Conservation (phyloP, 2,329 filamentous ascomycete genomes). For the Neonectria sp. region DNA sequence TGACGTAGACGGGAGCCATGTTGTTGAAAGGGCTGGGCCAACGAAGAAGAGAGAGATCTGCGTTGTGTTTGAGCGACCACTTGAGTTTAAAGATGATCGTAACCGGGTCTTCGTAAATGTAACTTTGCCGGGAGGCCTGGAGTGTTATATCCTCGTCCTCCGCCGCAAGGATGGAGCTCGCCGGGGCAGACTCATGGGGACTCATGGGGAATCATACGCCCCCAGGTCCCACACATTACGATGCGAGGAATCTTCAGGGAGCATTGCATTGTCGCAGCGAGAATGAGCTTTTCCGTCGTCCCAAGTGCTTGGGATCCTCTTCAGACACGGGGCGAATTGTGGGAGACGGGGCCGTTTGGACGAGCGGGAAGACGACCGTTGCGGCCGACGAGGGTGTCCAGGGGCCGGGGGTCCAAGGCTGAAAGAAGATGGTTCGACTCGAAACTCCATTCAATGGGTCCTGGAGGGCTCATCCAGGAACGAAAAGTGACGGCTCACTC, state of each 20-base stretch:
- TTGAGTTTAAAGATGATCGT: constrained; percentile 28
- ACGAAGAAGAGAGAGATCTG: constrained; percentile 6
- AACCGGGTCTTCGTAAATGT: constrained; percentile 13
- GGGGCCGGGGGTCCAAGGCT: constrained; percentile 32
- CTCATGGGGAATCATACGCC: constrained; percentile 13
- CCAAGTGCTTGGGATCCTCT: constrained; percentile 17
- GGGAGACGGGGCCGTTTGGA: neutral
- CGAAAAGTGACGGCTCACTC: constrained; percentile 44
- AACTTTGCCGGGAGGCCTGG: constrained; percentile 25
- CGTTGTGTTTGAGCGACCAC: constrained; percentile 27
- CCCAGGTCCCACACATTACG: constrained; percentile 29
- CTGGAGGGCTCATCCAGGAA: constrained; percentile 9
- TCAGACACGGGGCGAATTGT: constrained; percentile 14
- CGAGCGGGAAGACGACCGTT: constrained; percentile 28
- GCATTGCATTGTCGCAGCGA: neutral
- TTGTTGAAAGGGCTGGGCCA: neutral
- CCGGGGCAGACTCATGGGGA: constrained; percentile 17
- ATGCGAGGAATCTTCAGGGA: constrained; percentile 28
- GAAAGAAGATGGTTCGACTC: constrained; percentile 41
- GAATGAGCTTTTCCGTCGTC: constrained; percentile 6
- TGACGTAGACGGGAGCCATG: constrained; percentile 69
- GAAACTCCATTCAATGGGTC: constrained; percentile 15
- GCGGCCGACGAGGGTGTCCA: constrained; percentile 15
- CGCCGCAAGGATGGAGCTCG: constrained; percentile 1
- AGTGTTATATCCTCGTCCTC: constrained; percentile 36